Conservation (phyloP, 176 grass and related monocot species). For the Phyllostachys edulis region DNA sequence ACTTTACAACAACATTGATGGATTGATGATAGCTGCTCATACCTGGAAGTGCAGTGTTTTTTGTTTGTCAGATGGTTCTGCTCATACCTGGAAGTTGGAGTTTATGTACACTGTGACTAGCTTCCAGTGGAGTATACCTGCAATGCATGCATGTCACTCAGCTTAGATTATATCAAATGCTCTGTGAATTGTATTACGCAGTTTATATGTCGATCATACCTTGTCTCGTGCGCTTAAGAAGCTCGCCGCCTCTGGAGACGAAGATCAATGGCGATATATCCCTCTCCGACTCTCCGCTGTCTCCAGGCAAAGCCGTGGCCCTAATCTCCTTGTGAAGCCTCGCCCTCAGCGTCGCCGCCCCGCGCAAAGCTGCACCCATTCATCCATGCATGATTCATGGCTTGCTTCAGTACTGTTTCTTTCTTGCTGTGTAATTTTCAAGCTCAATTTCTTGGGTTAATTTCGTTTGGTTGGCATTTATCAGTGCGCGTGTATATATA, state of each 20-base stretch:
- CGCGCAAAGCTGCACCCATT: constrained; percentile 56
- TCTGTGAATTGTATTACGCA: neutral
- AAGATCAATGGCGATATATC: constrained; percentile 67
- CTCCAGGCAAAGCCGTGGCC: constrained; percentile 47
- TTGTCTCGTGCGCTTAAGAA: constrained; percentile 90
- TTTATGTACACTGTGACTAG: constrained; percentile 73
- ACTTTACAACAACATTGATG: neutral
- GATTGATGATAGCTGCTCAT: neutral
- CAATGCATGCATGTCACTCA: neutral
- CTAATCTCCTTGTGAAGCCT: constrained; percentile 87
- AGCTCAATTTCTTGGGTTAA: neutral
- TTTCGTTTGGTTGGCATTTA: neutral
- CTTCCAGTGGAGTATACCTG: constrained; percentile 94
- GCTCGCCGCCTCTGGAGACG: constrained; percentile 76
- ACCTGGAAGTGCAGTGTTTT: neutral
- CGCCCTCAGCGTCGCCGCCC: constrained; percentile 70
- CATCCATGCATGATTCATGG: neutral
- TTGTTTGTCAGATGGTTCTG: neutral
- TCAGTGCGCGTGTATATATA: neutral
- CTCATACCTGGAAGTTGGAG: constrained; percentile 61
- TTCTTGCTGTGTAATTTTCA: neutral
- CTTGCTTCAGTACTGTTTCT: neutral
- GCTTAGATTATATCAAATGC: neutral
- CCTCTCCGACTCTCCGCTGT: constrained; percentile 50
- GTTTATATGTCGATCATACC: constrained; percentile 16